Conservation (phyloP, 495 filamentous ascomycete species). For the Penicillium pulvis region DNA sequence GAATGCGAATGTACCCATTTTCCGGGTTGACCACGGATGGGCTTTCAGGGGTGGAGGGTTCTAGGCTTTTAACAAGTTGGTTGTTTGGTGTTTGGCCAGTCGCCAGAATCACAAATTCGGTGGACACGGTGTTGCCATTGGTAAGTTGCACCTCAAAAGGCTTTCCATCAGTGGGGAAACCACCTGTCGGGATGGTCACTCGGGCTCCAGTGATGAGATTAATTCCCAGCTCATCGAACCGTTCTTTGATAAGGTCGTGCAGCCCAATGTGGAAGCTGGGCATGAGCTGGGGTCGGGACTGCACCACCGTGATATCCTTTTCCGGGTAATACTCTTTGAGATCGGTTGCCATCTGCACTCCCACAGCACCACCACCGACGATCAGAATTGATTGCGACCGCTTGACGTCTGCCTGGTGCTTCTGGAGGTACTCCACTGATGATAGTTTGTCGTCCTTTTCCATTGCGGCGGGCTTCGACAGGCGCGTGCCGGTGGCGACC, state of each 20-base stretch:
- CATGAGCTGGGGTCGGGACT: conserved; percentile 57
- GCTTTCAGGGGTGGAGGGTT: conserved; percentile 27
- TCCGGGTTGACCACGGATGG: conserved; percentile 47
- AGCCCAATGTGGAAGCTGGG: conserved; percentile 52
- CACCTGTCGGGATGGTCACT: conserved; percentile 30
- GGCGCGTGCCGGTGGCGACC: conserved; percentile 49
- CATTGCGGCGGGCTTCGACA: conserved; percentile 49
- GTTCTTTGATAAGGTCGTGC: conserved; percentile 46
- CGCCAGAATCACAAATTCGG: conserved; percentile 51
- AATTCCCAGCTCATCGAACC: conserved; percentile 44
- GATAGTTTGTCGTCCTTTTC: conserved; percentile 46
- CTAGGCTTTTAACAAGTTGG: conserved; percentile 42
- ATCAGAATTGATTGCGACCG: conserved; percentile 50
- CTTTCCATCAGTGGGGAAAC: conserved; percentile 31
- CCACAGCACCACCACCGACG: conserved; percentile 63
- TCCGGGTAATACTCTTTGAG: conserved; percentile 59
- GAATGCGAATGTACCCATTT: conserved; percentile 54
- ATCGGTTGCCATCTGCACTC: conserved; percentile 62
- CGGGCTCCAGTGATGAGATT: conserved; percentile 40
- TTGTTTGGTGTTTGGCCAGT: conserved; percentile 63
- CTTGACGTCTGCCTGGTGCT: conserved; percentile 39
- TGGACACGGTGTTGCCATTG: conserved; percentile 35
- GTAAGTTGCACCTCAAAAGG: conserved; percentile 36
- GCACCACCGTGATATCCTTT: conserved; percentile 59
- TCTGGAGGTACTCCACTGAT: conserved; percentile 42